Base-by-base conservation (phyloP, 352 stramenopile species). In the Sclerospora graminicola region DNA sequence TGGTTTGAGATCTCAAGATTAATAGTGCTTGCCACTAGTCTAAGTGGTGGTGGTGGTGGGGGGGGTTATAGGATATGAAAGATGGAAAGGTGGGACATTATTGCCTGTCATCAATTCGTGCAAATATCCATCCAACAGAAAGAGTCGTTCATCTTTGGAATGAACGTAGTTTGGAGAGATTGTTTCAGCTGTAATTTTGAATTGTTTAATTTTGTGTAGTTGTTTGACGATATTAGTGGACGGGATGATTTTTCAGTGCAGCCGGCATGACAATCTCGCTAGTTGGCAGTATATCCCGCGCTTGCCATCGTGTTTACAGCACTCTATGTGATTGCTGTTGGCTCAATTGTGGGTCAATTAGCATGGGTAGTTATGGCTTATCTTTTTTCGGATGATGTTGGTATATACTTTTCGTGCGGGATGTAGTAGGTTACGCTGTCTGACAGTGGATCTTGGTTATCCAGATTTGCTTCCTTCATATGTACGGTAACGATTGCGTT, bases 391-490 rank as follows among this genome's bases (percentile, higher is more conserved):
- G 55, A 86, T 15, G 54, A 66, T 13, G 56, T 78, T 56, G 18
- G 69, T 59, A 1, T 62, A 51, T n/a, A 70, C 63, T 0, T 45
- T 86, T 45, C 63, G 63, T 21, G 62, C 73, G 10, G 63, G 69
- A 8, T 57, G 48, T 26, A 84, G 69, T 40, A 84, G 63, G 60
- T 14, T 65, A 8, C 67, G 51, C 32, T 83, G 69, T 46, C 57
- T 84, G 16, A 10, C 60, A 8, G 54, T 82, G 10, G 72, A 67
- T 5, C 38, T 85, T 8, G 52, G 52, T 7, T 88, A 74, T 37
- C 72, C 72, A 20, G 81, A 78, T 80, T 82, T 19, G 24, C 82
- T 39, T 58, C 69, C 7, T 79, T 82, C 57, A 60, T 87, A 33
- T 52, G 43, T 2, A 69, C 54, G 4, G 41, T 84, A n/a, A 59